Percentiles rank a stretch among this genome's conserved stretches.
Conservation (phyloP, 2,329 filamentous ascomycete genomes). For the Neonectria magnoliae region DNA sequence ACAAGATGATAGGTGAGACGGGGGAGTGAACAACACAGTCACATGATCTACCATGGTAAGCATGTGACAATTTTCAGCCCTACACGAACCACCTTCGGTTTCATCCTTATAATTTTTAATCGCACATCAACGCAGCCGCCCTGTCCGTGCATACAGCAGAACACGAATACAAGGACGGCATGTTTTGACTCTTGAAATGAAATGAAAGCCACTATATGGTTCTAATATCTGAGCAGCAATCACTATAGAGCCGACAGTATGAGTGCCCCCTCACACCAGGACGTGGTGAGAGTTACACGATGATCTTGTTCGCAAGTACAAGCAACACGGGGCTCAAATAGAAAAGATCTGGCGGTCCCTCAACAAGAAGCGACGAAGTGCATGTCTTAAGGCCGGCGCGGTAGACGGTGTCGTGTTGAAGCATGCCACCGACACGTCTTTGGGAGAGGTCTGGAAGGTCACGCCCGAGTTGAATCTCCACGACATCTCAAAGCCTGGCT, state of each 20-base stretch:
- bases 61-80: too few species aligned
- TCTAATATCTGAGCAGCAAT: too few species aligned
- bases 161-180: too few species aligned
- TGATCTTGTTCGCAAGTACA: conserved; percentile 54
- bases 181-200: too few species aligned
- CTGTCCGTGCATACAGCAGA: too few species aligned
- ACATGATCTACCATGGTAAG: too few species aligned
- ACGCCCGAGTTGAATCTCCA: conserved; percentile 56
- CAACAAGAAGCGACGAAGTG: conserved; percentile 44
- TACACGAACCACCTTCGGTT: too few species aligned
- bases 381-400: conserved; percentile 48
- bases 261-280: not conserved
- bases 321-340: conserved; percentile 47
- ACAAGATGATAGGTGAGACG: too few species aligned
- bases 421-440: conserved; percentile 45
- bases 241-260: not conserved
- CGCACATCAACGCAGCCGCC: too few species aligned
- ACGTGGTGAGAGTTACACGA: conserved; percentile 42
- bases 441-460: conserved; percentile 52
- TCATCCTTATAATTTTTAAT: too few species aligned
- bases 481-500: conserved; percentile 49
- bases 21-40: too few species aligned
- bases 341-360: conserved; percentile 54
- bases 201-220: too few species aligned
- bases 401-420: conserved; percentile 48